These are phyloP conservation scores for Castanea mollissima DNA, from an alignment of 306 rosid genomes.

Conservation along the genomic window DNA sequence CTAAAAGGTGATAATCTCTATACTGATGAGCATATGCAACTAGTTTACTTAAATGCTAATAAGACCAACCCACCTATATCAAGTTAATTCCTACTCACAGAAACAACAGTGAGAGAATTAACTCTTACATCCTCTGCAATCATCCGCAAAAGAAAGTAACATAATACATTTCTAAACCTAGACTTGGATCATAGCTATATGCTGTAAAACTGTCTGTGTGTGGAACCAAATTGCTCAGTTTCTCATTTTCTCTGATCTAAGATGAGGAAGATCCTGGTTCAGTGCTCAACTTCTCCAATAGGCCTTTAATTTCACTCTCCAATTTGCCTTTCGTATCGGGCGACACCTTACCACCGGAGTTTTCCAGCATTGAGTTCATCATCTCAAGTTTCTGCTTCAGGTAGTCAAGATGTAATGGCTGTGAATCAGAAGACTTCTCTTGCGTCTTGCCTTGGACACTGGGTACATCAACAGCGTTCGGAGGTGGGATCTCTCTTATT, in stretches of 20 bases:
- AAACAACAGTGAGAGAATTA: neutral
- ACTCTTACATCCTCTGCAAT: slow-evolving; percentile 10
- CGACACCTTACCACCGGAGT: slow-evolving; percentile 32
- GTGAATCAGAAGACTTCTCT: slow-evolving; percentile 22
- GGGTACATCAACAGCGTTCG: slow-evolving; percentile 21
- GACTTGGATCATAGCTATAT: slow-evolving; percentile 21
- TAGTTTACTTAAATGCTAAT: neutral
- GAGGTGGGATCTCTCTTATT: slow-evolving; percentile 31
- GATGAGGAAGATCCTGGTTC: slow-evolving; percentile 44
- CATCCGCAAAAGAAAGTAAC: slow-evolving; percentile 17
- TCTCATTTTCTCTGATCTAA: slow-evolving; percentile 21
- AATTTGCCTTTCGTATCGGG: slow-evolving; percentile 41
- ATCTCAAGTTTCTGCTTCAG: slow-evolving; percentile 52
- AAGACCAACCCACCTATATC: slow-evolving; percentile 8
- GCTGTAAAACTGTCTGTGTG: neutral
- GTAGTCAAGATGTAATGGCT: slow-evolving; percentile 38
- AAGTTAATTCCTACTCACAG: neutral
- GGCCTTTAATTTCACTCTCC: slow-evolving; percentile 48
- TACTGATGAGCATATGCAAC: neutral
- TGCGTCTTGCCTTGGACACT: slow-evolving; percentile 26
- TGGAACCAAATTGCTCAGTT: neutral
- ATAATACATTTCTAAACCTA: slow-evolving; percentile 30
- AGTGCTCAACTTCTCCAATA: slow-evolving; percentile 59
- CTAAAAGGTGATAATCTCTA: slow-evolving; percentile 2
- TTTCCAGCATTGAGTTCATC: slow-evolving; percentile 49